A percentile compares a stretch with the other conserved stretches of the same genome.
Evolutionary conservation across 352 stramenopile species (phyloP).

Genomic region (Aphanomyces euteiches): DNA sequence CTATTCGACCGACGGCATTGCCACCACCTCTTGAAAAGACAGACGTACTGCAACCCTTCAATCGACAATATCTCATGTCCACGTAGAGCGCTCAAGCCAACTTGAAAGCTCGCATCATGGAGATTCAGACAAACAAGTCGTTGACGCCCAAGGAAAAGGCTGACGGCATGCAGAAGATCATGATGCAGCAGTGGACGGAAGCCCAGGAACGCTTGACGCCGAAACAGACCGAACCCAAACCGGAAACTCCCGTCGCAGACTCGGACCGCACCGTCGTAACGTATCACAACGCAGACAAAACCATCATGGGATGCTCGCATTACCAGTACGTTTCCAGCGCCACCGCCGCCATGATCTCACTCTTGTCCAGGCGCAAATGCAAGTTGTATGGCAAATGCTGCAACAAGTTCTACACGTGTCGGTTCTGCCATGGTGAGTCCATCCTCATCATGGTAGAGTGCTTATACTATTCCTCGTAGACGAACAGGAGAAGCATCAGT

Average conservation of each 20-base stretch:
- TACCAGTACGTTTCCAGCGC: slow-evolving; percentile 57
- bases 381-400: slow-evolving; percentile 87
- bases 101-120: slow-evolving; percentile 67
- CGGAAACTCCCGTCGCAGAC: slow-evolving; percentile 20
- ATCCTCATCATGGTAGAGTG: too few species aligned
- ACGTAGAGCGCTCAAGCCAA: slow-evolving; percentile 30
- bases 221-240: slow-evolving; percentile 20
- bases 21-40: slow-evolving; percentile 28
- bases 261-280: slow-evolving; percentile 25
- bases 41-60: too few species aligned
- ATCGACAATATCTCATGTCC: neutral
- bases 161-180: slow-evolving; percentile 76
- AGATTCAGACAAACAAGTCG: slow-evolving; percentile 74
- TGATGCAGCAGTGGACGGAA: slow-evolving; percentile 84
- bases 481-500: slow-evolving; percentile 80
- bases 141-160: slow-evolving; percentile 79
- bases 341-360: neutral
- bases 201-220: slow-evolving; percentile 48
- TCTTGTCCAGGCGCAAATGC: slow-evolving; percentile 47
- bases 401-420: slow-evolving; percentile 83
- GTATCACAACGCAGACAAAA: slow-evolving; percentile 48
- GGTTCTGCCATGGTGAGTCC: slow-evolving; percentile 81
- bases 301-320: slow-evolving; percentile 74
- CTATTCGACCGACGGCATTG: slow-evolving; percentile 27
- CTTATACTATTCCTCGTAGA: slow-evolving; percentile 20